These are phyloP conservation scores for Aspergillus pseudotamarii DNA, from an alignment of 2,329 filamentous ascomycete genomes.

Conservation along the genomic window DNA sequence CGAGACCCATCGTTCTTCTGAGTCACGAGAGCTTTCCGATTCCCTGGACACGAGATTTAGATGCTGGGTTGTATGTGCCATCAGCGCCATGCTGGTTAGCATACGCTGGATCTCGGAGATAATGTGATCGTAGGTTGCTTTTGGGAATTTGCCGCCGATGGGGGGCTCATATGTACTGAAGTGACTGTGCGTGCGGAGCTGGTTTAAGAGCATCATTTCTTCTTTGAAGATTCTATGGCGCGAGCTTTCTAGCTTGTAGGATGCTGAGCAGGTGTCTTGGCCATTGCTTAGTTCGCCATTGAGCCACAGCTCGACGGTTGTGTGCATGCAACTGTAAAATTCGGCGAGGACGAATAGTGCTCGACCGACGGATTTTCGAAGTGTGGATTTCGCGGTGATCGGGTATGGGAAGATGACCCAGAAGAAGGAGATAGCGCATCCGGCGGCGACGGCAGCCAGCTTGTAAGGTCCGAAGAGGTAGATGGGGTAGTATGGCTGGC, in stretches of 20 bases:
- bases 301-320: constrained; percentile 65
- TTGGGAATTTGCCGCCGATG: constrained; percentile 73
- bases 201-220: constrained; percentile 64
- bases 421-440: constrained; percentile 70
- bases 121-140: constrained; percentile 63
- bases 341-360: constrained; percentile 73
- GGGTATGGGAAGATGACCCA: constrained; percentile 77
- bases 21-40: constrained; percentile 18
- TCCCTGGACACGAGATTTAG: constrained; percentile 39
- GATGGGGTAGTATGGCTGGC: constrained; percentile 69
- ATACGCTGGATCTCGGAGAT: constrained; percentile 55
- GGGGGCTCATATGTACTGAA: constrained; percentile 71
- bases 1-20: constrained; percentile 57
- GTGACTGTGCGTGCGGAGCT: constrained; percentile 61
- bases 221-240: constrained; percentile 65
- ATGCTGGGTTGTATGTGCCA: constrained; percentile 62
- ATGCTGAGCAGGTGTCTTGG: constrained; percentile 18
- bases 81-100: constrained; percentile 66
- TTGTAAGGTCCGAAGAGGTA: constrained; percentile 73
- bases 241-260: constrained; percentile 53
- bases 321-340: constrained; percentile 71
- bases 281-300: constrained; percentile 54
- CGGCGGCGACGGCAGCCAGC: constrained; percentile 66
- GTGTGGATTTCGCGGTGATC: constrained; percentile 68
- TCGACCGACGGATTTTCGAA: constrained; percentile 67